Evolutionary conservation across 192 early-diverging fungal genomes (phyloP), one percentile per base, ranked within the genome.

Genomic region (Coemansia sp.): DNA sequence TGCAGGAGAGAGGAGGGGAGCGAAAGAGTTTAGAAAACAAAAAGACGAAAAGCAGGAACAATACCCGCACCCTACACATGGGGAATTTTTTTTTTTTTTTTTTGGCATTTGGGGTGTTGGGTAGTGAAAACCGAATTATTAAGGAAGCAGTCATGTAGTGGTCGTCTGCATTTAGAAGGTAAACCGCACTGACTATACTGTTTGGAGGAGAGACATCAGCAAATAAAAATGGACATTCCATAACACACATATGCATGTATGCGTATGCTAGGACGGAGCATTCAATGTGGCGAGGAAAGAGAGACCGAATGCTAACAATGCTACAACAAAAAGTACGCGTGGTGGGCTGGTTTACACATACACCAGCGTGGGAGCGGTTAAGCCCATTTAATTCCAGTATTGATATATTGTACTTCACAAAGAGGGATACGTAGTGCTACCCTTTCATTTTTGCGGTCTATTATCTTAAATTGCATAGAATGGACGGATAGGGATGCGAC

Each of bases 381-480:
- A 46, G 39, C 17, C 39, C 39, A 46, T 46, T 46, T 46, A 46
- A 46, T 46, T 3, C 39, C 39, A 1, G 39, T 46, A 46, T 17
- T 17, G 14, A 46, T 14, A 17, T 46, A 46, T 46, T 46, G 39
- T 46, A 14, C 39, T 46, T 46, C 39, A 46, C 39, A 46, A 46
- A 46, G 11, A 14, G 14, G 14, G 11, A 14, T 1, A 17, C 39
- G 39, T 36, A 36, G 33, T 36, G 33, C 10, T 36, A 36, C 10
- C 10, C 11, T 46, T 46, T 46, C 39, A 46, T 46, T 46, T 46
- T 46, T 17, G 39, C 39, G 17, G 39, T 46, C 39, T 46, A 46
- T 46, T 46, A 46, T 46, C 39, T 46, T 46, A 46, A 46, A 46
- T 46, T 46, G 39, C 39, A 46, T 46, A 46, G 9, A 46, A 46